Evolutionary conservation across 176 grass and related monocot genomes (phyloP), one percentile per base, ranked within the genome.

Genomic region (Pontederia paniculata): DNA sequence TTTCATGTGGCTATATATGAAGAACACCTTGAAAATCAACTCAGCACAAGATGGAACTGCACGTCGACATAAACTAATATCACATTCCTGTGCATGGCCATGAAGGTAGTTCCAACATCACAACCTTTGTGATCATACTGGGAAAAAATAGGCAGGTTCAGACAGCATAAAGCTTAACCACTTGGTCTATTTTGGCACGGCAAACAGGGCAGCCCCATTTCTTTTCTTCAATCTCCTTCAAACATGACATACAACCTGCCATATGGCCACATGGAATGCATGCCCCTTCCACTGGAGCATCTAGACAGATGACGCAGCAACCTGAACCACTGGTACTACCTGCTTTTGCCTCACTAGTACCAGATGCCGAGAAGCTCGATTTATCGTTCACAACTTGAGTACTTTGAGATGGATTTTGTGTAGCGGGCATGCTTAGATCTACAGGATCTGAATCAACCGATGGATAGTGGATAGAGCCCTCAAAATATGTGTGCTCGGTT

Each of bases 191-290:
- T 9, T 84, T 82, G 77, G 73, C 63, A 16, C 94, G 94, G 23
- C 94, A 98, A 67, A 98, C 86, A 8, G 94, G 94, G 70, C 94
- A 98, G 12, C 81, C 94, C 57, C 83, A 78, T 75, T 79, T 84
- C 78, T 91, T 91, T 2, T 72, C 69, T 55, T 98, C 83, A 17
- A 98, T 98, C 23, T 91, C 87, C 77, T 54, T 91, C 53, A 98
- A 76, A 62, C 94, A 98, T 49, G 71, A 70, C 87, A 98, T 98
- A 66, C 94, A 98, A 50, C 94, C 87, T 41, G 83, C 94, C 94
- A 91, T 98, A 73, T 98, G 94, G 56, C 94, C 94, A 37, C 94
- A 98, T 0, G 94, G 94, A 72, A 91, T 91, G 63, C 94, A 98
- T 20, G 94, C 94, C 5, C 94, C 94, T 80, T 98, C 75, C 65